Conservation (phyloP, 345 rosid genomes). For the Salix suchowensis region DNA sequence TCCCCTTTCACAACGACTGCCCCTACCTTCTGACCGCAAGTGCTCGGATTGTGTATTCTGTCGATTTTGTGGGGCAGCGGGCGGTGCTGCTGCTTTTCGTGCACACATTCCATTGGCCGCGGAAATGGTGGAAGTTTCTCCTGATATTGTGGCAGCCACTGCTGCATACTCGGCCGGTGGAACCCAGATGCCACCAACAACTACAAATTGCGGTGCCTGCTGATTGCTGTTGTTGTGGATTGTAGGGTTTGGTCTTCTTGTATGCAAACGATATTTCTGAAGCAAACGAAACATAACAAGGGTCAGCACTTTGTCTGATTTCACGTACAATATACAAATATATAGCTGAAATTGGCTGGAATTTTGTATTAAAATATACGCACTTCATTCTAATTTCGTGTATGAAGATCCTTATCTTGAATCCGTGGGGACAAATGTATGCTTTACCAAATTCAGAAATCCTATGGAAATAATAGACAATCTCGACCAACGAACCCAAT, state of each 20-base stretch:
- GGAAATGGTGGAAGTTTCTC: constrained; percentile 16
- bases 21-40: constrained; percentile 45
- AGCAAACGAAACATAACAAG: not conserved
- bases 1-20: constrained; percentile 34
- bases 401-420: not conserved
- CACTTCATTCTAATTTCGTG: not conserved
- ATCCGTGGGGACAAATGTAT: not conserved
- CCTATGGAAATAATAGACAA: not conserved
- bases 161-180: constrained; percentile 57
- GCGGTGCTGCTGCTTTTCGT: constrained; percentile 39
- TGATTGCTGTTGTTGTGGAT: constrained; percentile 38
- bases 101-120: constrained; percentile 35
- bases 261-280: constrained; percentile 91
- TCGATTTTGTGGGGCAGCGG: not conserved
- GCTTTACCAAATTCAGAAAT: not conserved
- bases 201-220: constrained; percentile 75
- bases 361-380: not conserved
- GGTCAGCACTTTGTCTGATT: not conserved
- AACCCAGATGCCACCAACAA: constrained; percentile 92
- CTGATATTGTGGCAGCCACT: constrained; percentile 29
- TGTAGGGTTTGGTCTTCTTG: constrained; percentile 61
- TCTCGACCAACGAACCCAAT: not conserved
- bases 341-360: not conserved
- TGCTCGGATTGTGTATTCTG: constrained; percentile 18
- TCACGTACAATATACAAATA: not conserved